Conservation (phyloP, 176 grass and related monocot species). For the Luzula sylvatica region DNA sequence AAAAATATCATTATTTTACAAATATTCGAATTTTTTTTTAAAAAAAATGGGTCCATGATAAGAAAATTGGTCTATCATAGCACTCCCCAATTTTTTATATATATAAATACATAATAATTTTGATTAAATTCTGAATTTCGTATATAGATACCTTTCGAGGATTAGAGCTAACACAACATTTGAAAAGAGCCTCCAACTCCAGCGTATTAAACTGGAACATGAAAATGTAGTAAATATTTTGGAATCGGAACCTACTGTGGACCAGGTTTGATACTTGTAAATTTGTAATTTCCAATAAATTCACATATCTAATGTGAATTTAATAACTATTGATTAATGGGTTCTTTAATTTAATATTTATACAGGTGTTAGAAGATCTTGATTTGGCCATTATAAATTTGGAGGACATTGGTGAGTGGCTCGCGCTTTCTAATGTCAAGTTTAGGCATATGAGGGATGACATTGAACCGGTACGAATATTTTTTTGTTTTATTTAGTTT, state of each 20-base stretch:
- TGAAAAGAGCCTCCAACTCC: slow-evolving; percentile 79
- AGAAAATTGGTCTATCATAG: background rate
- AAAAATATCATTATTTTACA: too few relatives aligned
- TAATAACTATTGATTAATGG: too few relatives aligned
- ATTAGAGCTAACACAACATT: slow-evolving; percentile 87
- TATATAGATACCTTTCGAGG: slow-evolving; percentile 67
- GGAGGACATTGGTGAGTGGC: slow-evolving; percentile 97
- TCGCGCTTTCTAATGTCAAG: slow-evolving; percentile 93
- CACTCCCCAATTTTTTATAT: background rate
- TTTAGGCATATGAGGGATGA: slow-evolving; percentile 98
- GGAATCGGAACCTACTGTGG: slow-evolving; percentile 71
- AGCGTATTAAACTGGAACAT: slow-evolving; percentile 76
- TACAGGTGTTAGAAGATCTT: slow-evolving; percentile 72
- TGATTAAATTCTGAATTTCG: background rate
- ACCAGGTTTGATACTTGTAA: slow-evolving; percentile 52
- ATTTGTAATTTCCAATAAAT: slow-evolving; percentile 4
- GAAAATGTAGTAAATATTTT: slow-evolving; percentile 90
- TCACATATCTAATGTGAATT: too few relatives aligned
- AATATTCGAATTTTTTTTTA: too few relatives aligned
- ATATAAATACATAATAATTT: background rate
- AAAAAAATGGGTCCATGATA: too few relatives aligned
- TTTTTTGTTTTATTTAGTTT: background rate
- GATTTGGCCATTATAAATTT: slow-evolving; percentile 64
- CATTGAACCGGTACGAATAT: slow-evolving; percentile 69
- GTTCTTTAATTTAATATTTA: slow-evolving; percentile 6